Conservation (phyloP, 768 basidiomycete genomes). For the Phylloporus sp. region DNA sequence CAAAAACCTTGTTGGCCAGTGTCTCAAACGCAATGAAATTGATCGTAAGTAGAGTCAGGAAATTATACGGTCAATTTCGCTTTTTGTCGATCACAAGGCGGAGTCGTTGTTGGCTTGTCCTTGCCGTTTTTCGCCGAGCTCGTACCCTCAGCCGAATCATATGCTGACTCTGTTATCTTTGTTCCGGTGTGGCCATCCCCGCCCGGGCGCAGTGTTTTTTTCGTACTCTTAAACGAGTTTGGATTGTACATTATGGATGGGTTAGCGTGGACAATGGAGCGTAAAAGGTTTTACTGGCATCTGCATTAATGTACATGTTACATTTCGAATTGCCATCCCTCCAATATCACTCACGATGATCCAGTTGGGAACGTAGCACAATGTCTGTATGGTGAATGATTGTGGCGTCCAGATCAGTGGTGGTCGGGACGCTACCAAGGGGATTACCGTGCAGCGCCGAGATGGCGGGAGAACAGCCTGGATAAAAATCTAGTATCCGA, state of each 20-base stretch:
- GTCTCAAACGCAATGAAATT: not conserved
- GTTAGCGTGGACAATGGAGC: no score
- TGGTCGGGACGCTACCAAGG: not conserved
- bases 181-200: not conserved
- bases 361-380: no score
- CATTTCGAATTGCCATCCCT: no score
- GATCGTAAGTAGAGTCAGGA: conserved; percentile 6
- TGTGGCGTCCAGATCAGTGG: not conserved
- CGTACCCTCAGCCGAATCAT: not conserved
- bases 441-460: not conserved
- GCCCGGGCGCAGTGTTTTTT: not conserved
- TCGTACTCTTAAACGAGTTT: not conserved
- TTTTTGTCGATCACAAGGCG: conserved; percentile 2
- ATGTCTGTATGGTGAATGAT: not conserved
- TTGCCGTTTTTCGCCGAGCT: conserved; percentile 7
- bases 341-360: no score
- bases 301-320: no score
- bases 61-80: not conserved
- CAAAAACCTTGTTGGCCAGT: not conserved
- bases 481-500: not conserved
- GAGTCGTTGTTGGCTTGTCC: not conserved
- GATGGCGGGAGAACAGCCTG: not conserved
- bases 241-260: no score
- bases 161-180: not conserved
- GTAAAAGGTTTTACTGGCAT: no score